A percentile compares a stretch with the other conserved stretches of the same genome.
Conservation (phyloP, 106 monocot genomes). For the Vanilla planifolia region DNA sequence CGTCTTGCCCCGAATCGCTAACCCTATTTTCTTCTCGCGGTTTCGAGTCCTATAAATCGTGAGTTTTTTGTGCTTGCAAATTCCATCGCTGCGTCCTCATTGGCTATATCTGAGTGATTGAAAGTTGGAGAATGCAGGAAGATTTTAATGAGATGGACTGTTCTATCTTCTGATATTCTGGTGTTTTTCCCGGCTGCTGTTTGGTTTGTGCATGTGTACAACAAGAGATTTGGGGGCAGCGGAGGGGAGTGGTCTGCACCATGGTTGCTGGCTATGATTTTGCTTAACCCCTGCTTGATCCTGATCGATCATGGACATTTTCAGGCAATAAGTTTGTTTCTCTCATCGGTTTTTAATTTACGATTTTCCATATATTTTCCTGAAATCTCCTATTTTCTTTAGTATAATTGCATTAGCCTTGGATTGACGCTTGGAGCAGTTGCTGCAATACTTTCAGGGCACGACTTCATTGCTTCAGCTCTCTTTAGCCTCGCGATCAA, state of each 20-base stretch:
- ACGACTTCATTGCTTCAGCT: slow-evolving; percentile 55
- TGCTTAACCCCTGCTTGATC: slow-evolving; percentile 77
- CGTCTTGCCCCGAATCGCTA: slow-evolving; percentile 57
- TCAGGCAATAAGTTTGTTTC: slow-evolving; percentile 28
- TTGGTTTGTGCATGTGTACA: slow-evolving; percentile 52
- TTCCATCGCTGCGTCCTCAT: not conserved
- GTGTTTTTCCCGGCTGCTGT: slow-evolving; percentile 78
- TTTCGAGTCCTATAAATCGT: slow-evolving; percentile 67
- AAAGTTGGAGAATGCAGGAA: slow-evolving; percentile 41
- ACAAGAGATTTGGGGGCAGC: slow-evolving; percentile 12
- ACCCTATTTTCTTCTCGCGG: slow-evolving; percentile 58
- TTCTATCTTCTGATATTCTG: slow-evolving; percentile 74
- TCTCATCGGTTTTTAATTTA: not conserved
- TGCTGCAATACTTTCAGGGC: slow-evolving; percentile 49
- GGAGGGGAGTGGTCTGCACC: slow-evolving; percentile 6
- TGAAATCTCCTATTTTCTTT: not conserved
- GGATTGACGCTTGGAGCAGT: slow-evolving; percentile 79
- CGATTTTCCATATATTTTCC: not conserved
- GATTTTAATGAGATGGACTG: slow-evolving; percentile 88
- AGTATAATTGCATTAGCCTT: slow-evolving; percentile 98
- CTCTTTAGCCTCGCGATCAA: slow-evolving; percentile 91
- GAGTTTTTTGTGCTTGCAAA: slow-evolving; percentile 2
- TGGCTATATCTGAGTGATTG: not conserved
- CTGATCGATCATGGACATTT: slow-evolving; percentile 98
- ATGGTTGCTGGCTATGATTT: slow-evolving; percentile 78